Percentiles rank a stretch among this genome's conserved stretches.
phyloP scores from a whole-genome alignment of 2,329 filamentous ascomycete genomes.

The Penicillium sp. region DNA sequence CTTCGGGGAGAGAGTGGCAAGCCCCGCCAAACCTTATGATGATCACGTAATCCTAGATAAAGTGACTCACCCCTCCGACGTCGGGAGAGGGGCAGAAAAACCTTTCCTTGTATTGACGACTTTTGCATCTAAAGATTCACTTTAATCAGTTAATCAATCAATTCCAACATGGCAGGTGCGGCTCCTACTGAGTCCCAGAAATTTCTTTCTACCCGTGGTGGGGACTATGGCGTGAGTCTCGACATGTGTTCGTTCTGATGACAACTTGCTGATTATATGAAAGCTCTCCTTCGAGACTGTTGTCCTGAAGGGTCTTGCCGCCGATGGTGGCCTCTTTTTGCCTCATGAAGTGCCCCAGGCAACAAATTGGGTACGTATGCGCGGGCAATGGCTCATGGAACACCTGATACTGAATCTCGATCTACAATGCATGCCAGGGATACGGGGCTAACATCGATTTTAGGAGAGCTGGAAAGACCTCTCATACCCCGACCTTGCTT shows the following conservation, averaged over 20 bases:
- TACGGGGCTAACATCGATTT: not conserved
- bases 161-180: constrained; percentile 13
- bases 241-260: not conserved
- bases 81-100: not conserved
- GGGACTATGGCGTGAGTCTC: constrained; percentile 31
- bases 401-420: constrained; percentile 1
- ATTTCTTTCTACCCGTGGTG: constrained; percentile 36
- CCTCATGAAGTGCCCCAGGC: constrained; percentile 57
- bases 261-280: constrained; percentile 5
- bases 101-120: not conserved
- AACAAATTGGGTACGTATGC: not conserved
- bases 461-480: constrained; percentile 25
- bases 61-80: not conserved
- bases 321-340: constrained; percentile 85
- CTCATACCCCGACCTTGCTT: constrained; percentile 45
- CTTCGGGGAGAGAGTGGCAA: not conserved
- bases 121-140: not conserved
- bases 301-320: constrained; percentile 82
- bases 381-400: constrained; percentile 23
- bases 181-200: constrained; percentile 32
- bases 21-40: not conserved
- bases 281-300: constrained; percentile 72
- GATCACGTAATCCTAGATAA: not conserved
- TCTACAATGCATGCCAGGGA: not conserved
- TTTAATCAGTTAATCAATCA: not conserved